Conservation (phyloP, 768 basidiomycete genomes). For the Amanita rubescens region DNA sequence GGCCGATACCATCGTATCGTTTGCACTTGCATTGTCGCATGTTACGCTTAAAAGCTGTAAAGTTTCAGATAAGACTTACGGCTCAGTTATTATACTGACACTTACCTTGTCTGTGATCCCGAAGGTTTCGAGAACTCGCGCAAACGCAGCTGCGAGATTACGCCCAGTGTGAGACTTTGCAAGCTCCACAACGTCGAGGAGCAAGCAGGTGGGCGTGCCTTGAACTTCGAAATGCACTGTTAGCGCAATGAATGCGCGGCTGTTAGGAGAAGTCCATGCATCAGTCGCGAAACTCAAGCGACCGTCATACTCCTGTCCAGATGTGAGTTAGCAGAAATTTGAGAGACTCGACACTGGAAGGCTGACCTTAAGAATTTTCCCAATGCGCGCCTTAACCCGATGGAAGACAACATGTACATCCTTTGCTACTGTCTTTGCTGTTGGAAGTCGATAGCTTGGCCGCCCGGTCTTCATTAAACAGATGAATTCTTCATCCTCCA, state of each 20-base stretch:
- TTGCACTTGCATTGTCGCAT: conserved; percentile 27
- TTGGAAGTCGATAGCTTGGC: conserved; percentile 9
- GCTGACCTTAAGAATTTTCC: not conserved
- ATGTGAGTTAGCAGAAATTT: not conserved
- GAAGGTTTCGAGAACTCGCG: no score
- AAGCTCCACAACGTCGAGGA: not conserved
- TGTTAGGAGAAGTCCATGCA: not conserved
- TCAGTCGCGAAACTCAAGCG: not conserved
- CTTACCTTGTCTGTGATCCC: conserved; percentile 24
- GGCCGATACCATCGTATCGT: conserved; percentile 27
- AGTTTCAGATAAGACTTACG: not conserved
- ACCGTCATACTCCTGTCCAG: conserved; percentile 9
- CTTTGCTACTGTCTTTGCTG: conserved; percentile 7
- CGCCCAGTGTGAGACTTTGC: not conserved
- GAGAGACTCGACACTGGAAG: not conserved
- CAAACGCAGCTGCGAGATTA: no score
- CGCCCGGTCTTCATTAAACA: conserved; percentile 1
- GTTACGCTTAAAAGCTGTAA: conserved; percentile 24
- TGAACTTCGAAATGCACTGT: not conserved
- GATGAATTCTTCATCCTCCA: no score
- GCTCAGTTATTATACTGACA: not conserved
- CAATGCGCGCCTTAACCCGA: not conserved
- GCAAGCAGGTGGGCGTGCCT: not conserved
- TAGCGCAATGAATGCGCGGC: not conserved
- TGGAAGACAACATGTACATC: not conserved